Conservation (phyloP, 2,329 filamentous ascomycete species). For the Scopulariopsis brevicaulis region DNA sequence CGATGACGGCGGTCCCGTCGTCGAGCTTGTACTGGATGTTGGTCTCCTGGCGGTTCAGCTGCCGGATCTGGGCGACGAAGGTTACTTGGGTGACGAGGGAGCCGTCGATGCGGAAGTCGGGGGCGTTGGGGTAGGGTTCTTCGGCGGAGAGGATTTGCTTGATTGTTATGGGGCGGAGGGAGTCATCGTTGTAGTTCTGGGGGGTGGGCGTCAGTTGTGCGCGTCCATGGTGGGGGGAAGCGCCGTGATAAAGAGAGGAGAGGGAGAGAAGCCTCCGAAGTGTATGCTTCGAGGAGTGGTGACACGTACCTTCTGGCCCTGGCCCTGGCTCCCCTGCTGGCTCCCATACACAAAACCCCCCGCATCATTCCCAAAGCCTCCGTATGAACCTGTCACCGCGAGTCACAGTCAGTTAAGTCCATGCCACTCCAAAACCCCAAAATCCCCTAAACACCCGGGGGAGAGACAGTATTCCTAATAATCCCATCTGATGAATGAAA, state of each 20-base stretch:
- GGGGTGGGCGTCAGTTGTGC: not conserved
- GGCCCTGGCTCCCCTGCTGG: constrained; percentile 43
- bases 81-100: constrained; percentile 54
- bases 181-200: constrained; percentile 64
- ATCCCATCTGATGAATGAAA: too few relatives aligned
- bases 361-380: constrained; percentile 41
- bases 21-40: constrained; percentile 90
- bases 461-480: too few relatives aligned
- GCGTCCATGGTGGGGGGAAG: too few relatives aligned
- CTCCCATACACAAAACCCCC: constrained; percentile 47
- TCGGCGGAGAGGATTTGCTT: constrained; percentile 84
- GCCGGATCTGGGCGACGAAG: constrained; percentile 83
- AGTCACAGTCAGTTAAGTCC: not conserved
- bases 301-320: constrained; percentile 27
- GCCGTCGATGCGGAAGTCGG: constrained; percentile 74
- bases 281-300: not conserved
- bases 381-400: not conserved
- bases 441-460: not conserved
- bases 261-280: not conserved
- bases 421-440: not conserved
- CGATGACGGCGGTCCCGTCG: constrained; percentile 85
- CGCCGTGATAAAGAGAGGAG: too few relatives aligned
- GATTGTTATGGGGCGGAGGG: constrained; percentile 85
- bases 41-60: constrained; percentile 74
- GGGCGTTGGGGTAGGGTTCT: constrained; percentile 55